phyloP scores from a whole-genome alignment of 371 early-diverging fungal species.

The Rhizopus sp. region DNA sequence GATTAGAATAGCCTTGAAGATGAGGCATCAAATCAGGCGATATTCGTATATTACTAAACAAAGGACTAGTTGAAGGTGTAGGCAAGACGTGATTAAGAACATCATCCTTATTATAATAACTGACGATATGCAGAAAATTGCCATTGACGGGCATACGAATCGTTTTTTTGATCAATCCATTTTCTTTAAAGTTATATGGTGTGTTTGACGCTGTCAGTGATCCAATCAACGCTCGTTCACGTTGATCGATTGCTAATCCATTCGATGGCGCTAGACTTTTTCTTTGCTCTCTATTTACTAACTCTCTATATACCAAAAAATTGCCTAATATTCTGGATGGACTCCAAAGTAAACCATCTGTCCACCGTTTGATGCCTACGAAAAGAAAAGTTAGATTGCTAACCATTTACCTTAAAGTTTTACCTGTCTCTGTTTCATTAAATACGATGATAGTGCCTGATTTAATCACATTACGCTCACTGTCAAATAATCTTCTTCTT shows the following conservation, averaged over 20 bases:
- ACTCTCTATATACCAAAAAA: constrained; percentile 65
- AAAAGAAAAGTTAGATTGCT: background rate
- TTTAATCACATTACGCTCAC: constrained; percentile 57
- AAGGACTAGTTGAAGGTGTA: constrained; percentile 53
- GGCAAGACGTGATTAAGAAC: constrained; percentile 56
- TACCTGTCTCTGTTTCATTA: constrained; percentile 66
- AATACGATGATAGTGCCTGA: constrained; percentile 75
- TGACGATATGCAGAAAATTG: constrained; percentile 79
- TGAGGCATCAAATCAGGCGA: constrained; percentile 41
- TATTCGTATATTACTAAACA: constrained; percentile 46
- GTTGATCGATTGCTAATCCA: constrained; percentile 8
- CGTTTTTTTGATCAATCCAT: constrained; percentile 85
- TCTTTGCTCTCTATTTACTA: constrained; percentile 42
- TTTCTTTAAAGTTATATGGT: constrained; percentile 69
- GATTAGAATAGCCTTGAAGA: constrained; percentile 13
- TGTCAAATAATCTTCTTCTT: constrained; percentile 61
- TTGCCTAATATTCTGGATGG: constrained; percentile 69
- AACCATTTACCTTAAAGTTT: constrained; percentile 9
- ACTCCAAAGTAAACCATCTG: constrained; percentile 72
- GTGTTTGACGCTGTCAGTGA: constrained; percentile 52
- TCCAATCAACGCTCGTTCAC: constrained; percentile 62
- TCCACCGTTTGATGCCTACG: constrained; percentile 72
- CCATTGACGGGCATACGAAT: constrained; percentile 79
- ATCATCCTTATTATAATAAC: constrained; percentile 82
- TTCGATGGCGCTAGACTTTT: background rate